These are phyloP conservation scores for Rhizopus stolonifer DNA, from an alignment of 371 early-diverging fungal species.

Conservation along the genomic window DNA sequence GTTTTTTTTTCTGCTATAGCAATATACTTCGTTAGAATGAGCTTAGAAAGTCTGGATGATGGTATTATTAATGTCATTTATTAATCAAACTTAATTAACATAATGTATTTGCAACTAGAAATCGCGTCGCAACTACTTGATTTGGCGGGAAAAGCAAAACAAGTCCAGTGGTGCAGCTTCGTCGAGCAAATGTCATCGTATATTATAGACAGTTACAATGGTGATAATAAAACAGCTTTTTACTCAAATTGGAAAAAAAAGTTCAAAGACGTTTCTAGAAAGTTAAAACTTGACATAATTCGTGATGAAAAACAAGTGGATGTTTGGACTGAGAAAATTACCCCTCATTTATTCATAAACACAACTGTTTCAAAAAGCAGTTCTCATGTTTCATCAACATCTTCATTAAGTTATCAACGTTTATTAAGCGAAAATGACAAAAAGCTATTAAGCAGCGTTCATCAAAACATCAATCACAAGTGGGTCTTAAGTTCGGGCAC, in stretches of 20 bases:
- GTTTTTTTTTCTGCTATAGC: background rate
- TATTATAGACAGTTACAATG: conserved; percentile 7
- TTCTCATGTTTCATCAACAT: conserved; percentile 4
- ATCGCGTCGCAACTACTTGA: conserved; percentile 5
- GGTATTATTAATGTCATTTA: background rate
- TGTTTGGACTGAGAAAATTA: conserved; percentile 5
- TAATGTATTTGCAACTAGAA: conserved; percentile 7
- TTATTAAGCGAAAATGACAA: conserved; percentile 10
- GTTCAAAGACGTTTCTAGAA: conserved; percentile 5
- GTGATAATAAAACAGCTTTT: background rate
- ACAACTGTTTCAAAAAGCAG: conserved; percentile 1
- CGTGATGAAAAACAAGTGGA: conserved; percentile 1
- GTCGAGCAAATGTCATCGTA: conserved; percentile 2
- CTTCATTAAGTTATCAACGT: conserved; percentile 8
- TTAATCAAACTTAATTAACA: background rate
- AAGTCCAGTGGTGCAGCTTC: conserved; percentile 11
- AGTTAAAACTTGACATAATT: background rate
- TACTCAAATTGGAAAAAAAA: conserved; percentile 5
- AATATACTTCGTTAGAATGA: conserved; percentile 2
- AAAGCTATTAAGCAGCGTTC: conserved; percentile 5
- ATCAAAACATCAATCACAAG: conserved; percentile 9
- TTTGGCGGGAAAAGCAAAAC: conserved; percentile 8
- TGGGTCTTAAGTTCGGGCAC: conserved; percentile 3
- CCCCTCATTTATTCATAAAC: background rate
- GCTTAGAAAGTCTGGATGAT: conserved; percentile 3